A percentile compares a stretch with the other conserved stretches of the same genome.
Evolutionary conservation across 176 grass and related monocot species (phyloP).

Genomic region (Aegilops sharonensis): DNA sequence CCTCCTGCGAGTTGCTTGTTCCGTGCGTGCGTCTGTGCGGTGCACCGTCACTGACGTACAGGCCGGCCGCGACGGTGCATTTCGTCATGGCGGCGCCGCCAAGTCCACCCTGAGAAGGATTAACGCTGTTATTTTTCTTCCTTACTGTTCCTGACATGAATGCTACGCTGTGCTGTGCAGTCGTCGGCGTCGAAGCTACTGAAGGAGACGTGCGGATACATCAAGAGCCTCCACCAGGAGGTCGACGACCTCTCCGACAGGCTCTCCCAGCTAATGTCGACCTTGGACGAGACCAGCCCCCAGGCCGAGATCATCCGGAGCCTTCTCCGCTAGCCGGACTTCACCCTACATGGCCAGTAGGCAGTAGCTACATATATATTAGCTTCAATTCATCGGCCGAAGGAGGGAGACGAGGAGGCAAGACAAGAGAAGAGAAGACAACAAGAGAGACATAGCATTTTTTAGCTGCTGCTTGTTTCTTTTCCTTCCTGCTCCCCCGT

Average conservation of each 20-base stretch:
- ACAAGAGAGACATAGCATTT: neutral
- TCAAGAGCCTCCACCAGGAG: conserved; percentile 85
- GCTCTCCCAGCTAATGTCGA: conserved; percentile 69
- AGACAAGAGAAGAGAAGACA: neutral
- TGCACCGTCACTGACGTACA: neutral
- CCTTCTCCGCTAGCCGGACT: conserved; percentile 51
- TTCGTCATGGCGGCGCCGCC: conserved; percentile 17
- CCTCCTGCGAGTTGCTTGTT: neutral
- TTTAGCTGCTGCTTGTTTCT: neutral
- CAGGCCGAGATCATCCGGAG: conserved; percentile 86
- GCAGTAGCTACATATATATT: conserved; percentile 7
- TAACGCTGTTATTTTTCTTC: neutral
- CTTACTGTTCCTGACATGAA: neutral
- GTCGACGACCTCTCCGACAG: conserved; percentile 79
- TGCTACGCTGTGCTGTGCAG: conserved; percentile 26
- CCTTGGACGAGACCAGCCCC: conserved; percentile 69
- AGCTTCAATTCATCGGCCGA: neutral
- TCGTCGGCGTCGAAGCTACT: conserved; percentile 79
- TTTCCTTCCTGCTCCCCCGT: neutral
- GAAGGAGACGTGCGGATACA: conserved; percentile 94
- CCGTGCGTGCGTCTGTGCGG: neutral
- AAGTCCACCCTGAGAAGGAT: neutral
- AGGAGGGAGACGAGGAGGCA: conserved; percentile 3
- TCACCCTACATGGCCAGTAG: neutral
- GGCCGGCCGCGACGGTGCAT: neutral